phyloP scores from a whole-genome alignment of 2,329 filamentous ascomycete species.

The Nemania sp. region DNA sequence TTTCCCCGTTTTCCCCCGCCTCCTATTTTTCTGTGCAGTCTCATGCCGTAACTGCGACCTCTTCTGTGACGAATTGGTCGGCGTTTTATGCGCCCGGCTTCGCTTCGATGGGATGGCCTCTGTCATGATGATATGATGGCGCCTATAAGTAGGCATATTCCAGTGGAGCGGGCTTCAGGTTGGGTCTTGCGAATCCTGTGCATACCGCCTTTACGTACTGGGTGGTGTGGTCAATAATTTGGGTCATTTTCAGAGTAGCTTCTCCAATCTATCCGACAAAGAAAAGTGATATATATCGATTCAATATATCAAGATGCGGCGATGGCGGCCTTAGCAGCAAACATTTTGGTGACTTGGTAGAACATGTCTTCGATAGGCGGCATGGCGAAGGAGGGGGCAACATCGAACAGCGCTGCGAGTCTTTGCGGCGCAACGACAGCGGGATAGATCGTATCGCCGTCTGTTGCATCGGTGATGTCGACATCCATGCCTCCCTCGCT shows the following conservation, averaged over 20 bases:
- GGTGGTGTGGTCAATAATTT: no score
- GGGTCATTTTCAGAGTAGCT: no score
- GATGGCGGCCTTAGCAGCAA: conserved; percentile 59
- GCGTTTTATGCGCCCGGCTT: background rate
- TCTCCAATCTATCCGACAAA: background rate
- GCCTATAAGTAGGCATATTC: background rate
- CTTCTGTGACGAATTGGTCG: background rate
- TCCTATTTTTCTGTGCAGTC: background rate
- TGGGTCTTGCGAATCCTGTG: background rate
- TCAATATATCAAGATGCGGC: conserved; percentile 27
- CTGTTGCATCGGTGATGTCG: conserved; percentile 53
- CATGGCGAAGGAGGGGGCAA: conserved; percentile 69
- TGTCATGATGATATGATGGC: background rate
- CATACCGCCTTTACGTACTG: background rate
- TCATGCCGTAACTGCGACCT: background rate
- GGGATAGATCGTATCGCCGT: conserved; percentile 57
- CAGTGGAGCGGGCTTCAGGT: background rate
- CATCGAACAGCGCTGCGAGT: conserved; percentile 71
- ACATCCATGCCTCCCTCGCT: conserved; percentile 52
- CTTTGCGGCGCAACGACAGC: conserved; percentile 70
- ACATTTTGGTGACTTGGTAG: conserved; percentile 69
- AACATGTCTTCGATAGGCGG: conserved; percentile 77
- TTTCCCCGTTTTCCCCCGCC: background rate
- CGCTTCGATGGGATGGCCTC: background rate
- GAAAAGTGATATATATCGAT: background rate